phyloP scores from a whole-genome alignment of 768 basidiomycete species.

The Mycena kentingensis region DNA sequence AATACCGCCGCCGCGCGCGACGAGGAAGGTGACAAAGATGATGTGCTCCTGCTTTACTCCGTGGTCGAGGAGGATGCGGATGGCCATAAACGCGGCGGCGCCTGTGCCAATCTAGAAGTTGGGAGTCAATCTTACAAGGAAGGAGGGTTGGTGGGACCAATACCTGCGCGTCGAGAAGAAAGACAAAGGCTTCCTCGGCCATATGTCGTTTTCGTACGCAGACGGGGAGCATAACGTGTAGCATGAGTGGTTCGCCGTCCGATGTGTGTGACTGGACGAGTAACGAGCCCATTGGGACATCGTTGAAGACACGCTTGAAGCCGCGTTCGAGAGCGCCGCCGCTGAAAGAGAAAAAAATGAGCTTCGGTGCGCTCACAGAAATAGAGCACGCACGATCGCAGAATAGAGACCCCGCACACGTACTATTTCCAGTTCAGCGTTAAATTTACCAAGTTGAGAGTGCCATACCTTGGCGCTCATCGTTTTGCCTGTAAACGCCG shows the following conservation, averaged over 20 bases:
- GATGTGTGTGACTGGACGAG: constrained; percentile 85
- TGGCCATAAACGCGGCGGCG: constrained; percentile 92
- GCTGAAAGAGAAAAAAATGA: constrained; percentile 39
- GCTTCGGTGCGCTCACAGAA: constrained; percentile 1
- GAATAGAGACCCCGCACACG: constrained; percentile 86
- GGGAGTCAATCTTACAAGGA: not conserved
- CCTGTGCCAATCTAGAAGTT: constrained; percentile 81
- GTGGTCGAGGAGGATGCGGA: constrained; percentile 91
- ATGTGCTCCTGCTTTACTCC: constrained; percentile 83
- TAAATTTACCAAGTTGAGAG: not conserved
- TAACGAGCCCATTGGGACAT: constrained; percentile 85
- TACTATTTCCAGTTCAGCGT: constrained; percentile 41
- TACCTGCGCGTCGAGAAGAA: constrained; percentile 89
- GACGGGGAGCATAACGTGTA: constrained; percentile 78
- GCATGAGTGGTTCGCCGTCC: constrained; percentile 85
- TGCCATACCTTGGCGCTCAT: constrained; percentile 57
- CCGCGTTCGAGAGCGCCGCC: constrained; percentile 92
- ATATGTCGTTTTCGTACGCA: constrained; percentile 65
- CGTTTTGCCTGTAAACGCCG: constrained; percentile 58
- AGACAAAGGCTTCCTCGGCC: constrained; percentile 76
- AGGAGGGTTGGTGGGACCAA: constrained; percentile 1
- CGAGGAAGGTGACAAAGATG: constrained; percentile 87
- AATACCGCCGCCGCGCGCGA: constrained; percentile 80
- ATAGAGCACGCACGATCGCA: constrained; percentile 68
- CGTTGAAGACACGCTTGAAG: constrained; percentile 82